These are phyloP conservation scores for Xylaria arbuscula DNA, from an alignment of 2,329 filamentous ascomycete species.

Conservation along the genomic window DNA sequence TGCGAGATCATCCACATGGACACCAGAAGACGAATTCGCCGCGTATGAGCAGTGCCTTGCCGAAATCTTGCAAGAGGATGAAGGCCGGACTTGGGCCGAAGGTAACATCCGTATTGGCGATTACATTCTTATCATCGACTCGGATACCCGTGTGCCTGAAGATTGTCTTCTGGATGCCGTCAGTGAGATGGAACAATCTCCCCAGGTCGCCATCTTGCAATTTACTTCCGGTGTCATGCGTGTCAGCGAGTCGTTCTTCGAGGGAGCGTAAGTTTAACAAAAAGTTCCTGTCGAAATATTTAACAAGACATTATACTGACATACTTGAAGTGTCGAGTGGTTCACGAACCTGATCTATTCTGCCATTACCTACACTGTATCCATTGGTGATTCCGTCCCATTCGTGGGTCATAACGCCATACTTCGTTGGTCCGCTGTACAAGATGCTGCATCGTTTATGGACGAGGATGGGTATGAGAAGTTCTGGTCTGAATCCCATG, in stretches of 20 bases:
- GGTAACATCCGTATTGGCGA: conserved; percentile 88
- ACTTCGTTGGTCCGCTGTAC: conserved; percentile 79
- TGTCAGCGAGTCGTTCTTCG: conserved; percentile 78
- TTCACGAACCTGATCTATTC: conserved; percentile 81
- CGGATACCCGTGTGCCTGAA: conserved; percentile 79
- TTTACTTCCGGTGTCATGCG: conserved; percentile 84
- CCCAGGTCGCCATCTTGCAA: conserved; percentile 82
- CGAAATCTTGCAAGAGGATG: conserved; percentile 72
- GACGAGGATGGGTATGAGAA: conserved; percentile 80
- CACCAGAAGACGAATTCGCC: conserved; percentile 72
- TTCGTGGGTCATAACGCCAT: conserved; percentile 86
- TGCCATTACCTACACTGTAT: conserved; percentile 80
- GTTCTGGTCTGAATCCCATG: conserved; percentile 84
- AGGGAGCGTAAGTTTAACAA: conserved; percentile 56
- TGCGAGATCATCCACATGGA: conserved; percentile 71
- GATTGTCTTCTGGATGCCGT: conserved; percentile 84
- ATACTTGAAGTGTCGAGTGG: conserved; percentile 69
- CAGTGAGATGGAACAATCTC: conserved; percentile 83
- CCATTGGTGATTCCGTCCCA: conserved; percentile 80
- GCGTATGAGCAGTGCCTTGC: conserved; percentile 74
- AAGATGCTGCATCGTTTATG: conserved; percentile 73
- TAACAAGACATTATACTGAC: conserved; percentile 20
- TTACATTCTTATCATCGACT: conserved; percentile 83
- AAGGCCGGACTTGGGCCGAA: conserved; percentile 79
- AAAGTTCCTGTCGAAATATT: background rate